Conservation (phyloP, 345 rosid genomes). For the Linum lewisii region DNA sequence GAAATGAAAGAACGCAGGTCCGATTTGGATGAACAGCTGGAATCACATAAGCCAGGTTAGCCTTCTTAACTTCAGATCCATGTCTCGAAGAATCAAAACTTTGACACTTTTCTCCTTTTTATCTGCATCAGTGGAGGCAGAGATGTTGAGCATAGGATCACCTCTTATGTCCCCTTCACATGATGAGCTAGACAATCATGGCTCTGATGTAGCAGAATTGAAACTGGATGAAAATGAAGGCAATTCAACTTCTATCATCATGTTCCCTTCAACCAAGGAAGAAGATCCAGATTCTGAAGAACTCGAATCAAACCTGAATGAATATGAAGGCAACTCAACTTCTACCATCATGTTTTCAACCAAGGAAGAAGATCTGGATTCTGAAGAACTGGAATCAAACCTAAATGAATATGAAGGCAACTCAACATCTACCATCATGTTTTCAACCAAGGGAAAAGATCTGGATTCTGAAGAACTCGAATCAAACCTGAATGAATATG, state of each 20-base stretch:
- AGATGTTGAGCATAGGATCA: neutral
- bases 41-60: neutral
- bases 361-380: no score
- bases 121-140: neutral
- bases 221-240: neutral
- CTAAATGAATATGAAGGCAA: no score
- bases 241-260: neutral
- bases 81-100: neutral
- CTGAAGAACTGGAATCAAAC: no score
- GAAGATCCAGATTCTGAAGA: no score
- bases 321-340: no score
- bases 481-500: no score
- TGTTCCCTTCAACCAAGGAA: neutral
- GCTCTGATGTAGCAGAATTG: neutral
- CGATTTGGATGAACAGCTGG: neutral
- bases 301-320: no score
- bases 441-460: no score
- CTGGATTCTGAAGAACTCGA: no score
- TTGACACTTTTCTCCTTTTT: neutral
- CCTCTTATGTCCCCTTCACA: neutral
- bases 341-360: no score
- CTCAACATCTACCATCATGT: no score
- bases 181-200: neutral
- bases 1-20: neutral
- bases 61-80: neutral